Base-by-base conservation (phyloP, 2,329 filamentous ascomycete species). In the Alternaria sp. region DNA sequence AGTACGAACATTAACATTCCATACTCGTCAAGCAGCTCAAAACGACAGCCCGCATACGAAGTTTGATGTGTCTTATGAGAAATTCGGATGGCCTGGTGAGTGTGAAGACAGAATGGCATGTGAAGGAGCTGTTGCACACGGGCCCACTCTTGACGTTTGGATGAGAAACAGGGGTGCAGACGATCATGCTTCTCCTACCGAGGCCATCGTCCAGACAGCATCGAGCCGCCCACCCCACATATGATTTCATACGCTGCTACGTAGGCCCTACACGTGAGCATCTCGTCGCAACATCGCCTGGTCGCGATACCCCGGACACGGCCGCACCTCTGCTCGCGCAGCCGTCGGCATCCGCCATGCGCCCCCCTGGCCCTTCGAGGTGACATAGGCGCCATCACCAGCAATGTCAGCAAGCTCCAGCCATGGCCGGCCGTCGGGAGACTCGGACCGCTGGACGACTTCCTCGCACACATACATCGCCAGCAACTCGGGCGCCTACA, bases 391-490 rank as follows among this genome's bases (percentile, higher is more conserved):
- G 59, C 44, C 63, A 50, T 50, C 61, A 26, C 64, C 55, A 56
- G 57, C 70, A 44, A 79, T 79, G 77, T 75, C 76, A 52, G 67
- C 63, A 8, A 73, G 75, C 61, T 73, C 77, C 32, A 79, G 74
- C 69, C 69, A 77, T 50, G 73, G 74, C 62, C 77, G 73, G 55
- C 74, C 63, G 32, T 79, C 77, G 45, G 59, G 69, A n/a, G 76
- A 76, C 47, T 77, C 77, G 17, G 73, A 74, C 49, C 75, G 73
- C 13, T 79, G 77, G 40, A 67, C 58, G 12, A 59, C 69, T 12
- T 79, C 78, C 15, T 80, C 77, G 44, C 68, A 68, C 40, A 79
- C 77, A 10, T 65, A 79, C 30, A 65, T 75, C 54, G 77, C 77
- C 43, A 66, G 64, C 60, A 70, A 69, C 28, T 71, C 73, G 26